Evolutionary conservation across 768 basidiomycete genomes (phyloP), one percentile per base, ranked within the genome.

Genomic region (Kwoniella mangroviensis): DNA sequence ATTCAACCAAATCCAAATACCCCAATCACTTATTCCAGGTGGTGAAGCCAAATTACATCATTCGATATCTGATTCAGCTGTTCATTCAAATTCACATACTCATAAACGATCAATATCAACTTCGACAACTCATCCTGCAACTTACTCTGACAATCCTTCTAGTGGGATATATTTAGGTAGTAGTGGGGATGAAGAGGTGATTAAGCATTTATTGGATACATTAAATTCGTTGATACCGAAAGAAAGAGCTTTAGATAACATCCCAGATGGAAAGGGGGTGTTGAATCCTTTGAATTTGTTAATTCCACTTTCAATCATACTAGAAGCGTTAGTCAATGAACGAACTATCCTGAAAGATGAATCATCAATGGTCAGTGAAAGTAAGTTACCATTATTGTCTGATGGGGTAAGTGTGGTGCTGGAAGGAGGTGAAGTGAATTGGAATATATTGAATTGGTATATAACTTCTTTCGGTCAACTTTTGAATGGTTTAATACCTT

Each of bases 251-350:
- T n/a, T 40, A 34, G 56, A 57, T 28, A 17, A 12, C 1, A 24
- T 26, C 26, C 13, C 24, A 12, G 22, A 45, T 24, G 28, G 26
- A 19, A 19, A 26, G 11, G 42, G 65, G 3, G 28, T 49, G 9
- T 62, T 80, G 15, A 28, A 72, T 41, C 73, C 76, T 19, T 34
- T 63, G 2, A 68, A 53, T 17, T 67, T 80, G 10, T 62, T 80
- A 17, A 58, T 67, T 1, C 75, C 75, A 15, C 53, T 76, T 11
- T 61, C 79, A 3, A 63, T 78, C 55, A 65, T 78, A 19, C 69
- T 80, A 17, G 79, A 80, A 65, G 73, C 74, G 2, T 56, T 80
- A n/a, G 79, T 80, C 3, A 54, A 43, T 15, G 79, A 80, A 56
- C 68, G 79, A 10, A 22, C 42, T 12, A 21, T 76, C 21, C 62